phyloP scores from a whole-genome alignment of 2,329 filamentous ascomycete genomes.

The Aspergillus persii region DNA sequence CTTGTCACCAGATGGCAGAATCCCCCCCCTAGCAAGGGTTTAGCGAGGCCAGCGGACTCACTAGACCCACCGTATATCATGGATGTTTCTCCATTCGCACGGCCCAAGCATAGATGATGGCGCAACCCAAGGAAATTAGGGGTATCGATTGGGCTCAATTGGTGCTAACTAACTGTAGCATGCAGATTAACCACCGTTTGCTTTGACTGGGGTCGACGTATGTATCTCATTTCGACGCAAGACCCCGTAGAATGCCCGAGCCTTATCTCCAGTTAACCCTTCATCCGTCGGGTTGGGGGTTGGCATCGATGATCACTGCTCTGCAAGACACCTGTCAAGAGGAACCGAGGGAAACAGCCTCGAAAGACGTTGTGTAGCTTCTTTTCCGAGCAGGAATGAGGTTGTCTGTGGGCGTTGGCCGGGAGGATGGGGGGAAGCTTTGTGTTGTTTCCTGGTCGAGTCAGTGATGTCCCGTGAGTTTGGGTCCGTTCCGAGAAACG shows the following conservation, averaged over 20 bases:
- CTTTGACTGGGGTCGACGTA: not conserved
- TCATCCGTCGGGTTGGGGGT: not conserved
- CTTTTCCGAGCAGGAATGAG: not conserved
- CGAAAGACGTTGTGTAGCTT: not conserved
- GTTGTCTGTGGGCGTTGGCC: not conserved
- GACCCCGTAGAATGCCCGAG: not conserved
- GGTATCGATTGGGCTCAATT: not conserved
- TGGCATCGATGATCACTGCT: not conserved
- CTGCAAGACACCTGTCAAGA: not conserved
- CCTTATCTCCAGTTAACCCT: not conserved
- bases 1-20: not conserved
- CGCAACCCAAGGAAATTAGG: not conserved
- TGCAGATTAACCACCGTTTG: not conserved
- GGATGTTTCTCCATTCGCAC: not conserved
- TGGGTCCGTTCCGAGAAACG: constrained; percentile 23
- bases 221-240: not conserved
- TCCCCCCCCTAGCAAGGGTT: not conserved
- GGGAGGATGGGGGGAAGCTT: not conserved
- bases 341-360: not conserved
- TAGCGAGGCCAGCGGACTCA: not conserved
- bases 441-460: constrained; percentile 4
- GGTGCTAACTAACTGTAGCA: not conserved
- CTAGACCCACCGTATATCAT: not conserved
- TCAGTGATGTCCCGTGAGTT: constrained; percentile 21
- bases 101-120: not conserved